Evolutionary conservation across 768 basidiomycete species (phyloP), one percentile per base, ranked within the genome.

Genomic region (Crucibulum laeve): DNA sequence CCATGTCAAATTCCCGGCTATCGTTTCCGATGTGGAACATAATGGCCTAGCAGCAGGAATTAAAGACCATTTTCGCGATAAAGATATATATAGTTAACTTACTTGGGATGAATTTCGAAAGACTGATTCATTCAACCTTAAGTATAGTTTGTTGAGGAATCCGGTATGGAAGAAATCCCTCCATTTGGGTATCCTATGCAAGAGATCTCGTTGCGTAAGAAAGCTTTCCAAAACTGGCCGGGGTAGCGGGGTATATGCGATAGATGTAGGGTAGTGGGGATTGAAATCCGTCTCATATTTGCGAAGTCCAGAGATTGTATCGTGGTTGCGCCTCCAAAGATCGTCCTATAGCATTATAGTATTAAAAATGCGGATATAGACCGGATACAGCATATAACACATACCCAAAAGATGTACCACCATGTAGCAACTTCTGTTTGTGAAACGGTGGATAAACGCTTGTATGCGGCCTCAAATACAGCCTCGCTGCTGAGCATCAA

Each of bases 341-440:
- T 87, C 86, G 54, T 89, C 86, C 85, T 85, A 19, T 10, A 6
- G 45, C 15, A 26, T 17, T 40, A n/a, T 6, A 41, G 15, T 17
- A 30, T 50, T 23, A 48, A 48, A 23, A 41, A 43, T 28, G 35
- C 5, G 10, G 22, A 5, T 34, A 1, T 17, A 34, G 13, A 33
- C 15, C 18, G 35, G 8, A 25, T 25, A 22, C 19, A 40, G 5
- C 13, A 4, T 14, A n/a, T 25, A 28, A 13, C 8, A 55, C 76
- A 51, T 39, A 87, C 86, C 83, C 84, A 89, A 50, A 86, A 79
- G 10, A 88, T 68, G 52, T 83, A 88, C 88, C 88, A 91, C 82
- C 85, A 88, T 3, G 78, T 75, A 3, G 74, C 62, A 1, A 77
- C 57, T 49, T 73, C 67, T 1, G 74, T 73, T 6, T 52, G 50